Base-by-base conservation (phyloP, 768 basidiomycete species). In the Boletus rufocinnamomeus region DNA sequence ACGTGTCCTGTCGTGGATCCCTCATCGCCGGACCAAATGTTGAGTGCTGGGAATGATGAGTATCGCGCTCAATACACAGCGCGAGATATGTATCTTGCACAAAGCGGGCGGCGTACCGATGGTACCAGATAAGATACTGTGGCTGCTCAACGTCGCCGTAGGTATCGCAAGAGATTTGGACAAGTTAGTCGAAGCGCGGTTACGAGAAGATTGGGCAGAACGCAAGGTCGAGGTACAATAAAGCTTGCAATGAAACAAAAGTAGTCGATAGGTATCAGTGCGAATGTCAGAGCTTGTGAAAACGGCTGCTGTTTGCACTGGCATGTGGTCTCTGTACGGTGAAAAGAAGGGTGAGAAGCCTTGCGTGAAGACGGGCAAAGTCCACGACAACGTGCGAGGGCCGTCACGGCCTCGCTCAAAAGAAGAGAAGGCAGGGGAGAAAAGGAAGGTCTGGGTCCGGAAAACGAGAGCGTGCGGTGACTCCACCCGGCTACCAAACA, bases 101-200 rank as follows among this genome's bases (percentile, higher is more conserved):
- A 98, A 97, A 73, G 84, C 92, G 2, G 95, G 95, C 2, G 95
- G 96, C 0, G 85, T 93, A 1, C 93, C 95, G 0, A 79, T 96
- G 10, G 78, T 79, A 1, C 81, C 84, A 0, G 87, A 87, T 19
- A 89, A 93, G 61, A 79, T 98, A 28, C 71, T 95, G 68, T 73
- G 79, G 40, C 77, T 93, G 16, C 82, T 95, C 25, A 78, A 87
- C 37, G 76, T 91, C 8, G 90, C 89, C 0, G 89, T 89, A 2
- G 69, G 69, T 16, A 81, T 85, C 56, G 93, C 89, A 34, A 85
- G 86, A 65, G 86, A 91, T 62, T 74, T 92, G 63, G 83, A 89
- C 58, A 75, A 70, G 58, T 65, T 86, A 11, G 84, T 95, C n/a
- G 89, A 92, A 61, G 71, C 72, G 5, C 79, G 82, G 47, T 71